phyloP scores from a whole-genome alignment of 148 eudicot species.

The Limonium bicolor region DNA sequence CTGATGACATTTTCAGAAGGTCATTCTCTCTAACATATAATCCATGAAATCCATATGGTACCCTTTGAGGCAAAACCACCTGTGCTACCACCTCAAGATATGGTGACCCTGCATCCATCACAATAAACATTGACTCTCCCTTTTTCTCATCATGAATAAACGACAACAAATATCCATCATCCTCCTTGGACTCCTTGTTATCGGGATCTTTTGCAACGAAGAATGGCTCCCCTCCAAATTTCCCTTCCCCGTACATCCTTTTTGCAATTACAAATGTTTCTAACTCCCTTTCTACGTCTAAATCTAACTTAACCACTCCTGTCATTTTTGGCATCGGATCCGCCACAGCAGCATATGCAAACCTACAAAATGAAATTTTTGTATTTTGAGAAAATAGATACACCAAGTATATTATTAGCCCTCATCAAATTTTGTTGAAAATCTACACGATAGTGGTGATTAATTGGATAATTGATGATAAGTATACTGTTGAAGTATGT shows the following conservation, averaged over 20 bases:
- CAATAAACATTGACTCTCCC: conserved; percentile 32
- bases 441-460: no score
- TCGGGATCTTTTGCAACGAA: conserved; percentile 31
- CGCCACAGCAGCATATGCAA: conserved; percentile 1
- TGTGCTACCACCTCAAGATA: conserved; percentile 30
- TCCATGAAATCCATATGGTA: conserved; percentile 54
- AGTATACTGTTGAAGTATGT: no score
- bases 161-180: conserved; percentile 35
- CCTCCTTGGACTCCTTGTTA: conserved; percentile 25
- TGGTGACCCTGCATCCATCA: conserved; percentile 50
- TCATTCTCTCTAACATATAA: conserved; percentile 32
- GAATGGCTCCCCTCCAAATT: conserved; percentile 44
- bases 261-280: conserved; percentile 28
- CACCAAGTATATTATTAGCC: no score
- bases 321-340: conserved; percentile 8
- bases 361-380: no score
- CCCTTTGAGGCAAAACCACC: conserved; percentile 34
- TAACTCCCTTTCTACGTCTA: conserved; percentile 6
- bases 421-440: no score
- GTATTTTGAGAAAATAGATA: no score
- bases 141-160: conserved; percentile 31
- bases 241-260: conserved; percentile 19
- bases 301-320: conserved; percentile 15
- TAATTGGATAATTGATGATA: no score
- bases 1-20: no score